Evolutionary conservation across 345 rosid genomes (phyloP).

Genomic region (Cardiospermum halicacabum): DNA sequence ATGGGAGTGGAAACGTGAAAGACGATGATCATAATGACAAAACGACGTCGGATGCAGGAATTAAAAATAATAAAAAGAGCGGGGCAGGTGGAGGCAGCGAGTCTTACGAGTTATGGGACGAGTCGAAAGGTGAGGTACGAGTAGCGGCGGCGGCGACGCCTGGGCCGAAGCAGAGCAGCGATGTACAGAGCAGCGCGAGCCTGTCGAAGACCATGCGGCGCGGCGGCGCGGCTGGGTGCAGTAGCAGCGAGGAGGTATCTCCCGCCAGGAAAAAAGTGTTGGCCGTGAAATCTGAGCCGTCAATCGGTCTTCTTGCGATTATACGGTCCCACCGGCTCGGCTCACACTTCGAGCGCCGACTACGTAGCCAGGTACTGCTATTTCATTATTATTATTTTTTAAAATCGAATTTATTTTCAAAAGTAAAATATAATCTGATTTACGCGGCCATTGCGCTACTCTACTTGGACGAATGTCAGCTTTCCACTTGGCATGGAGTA

Average conservation of each 20-base stretch:
- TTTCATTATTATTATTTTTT: background rate
- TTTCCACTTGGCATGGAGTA: background rate
- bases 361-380: constrained; percentile 46
- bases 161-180: constrained; percentile 35
- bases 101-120: constrained; percentile 36
- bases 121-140: constrained; percentile 34
- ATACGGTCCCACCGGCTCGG: constrained; percentile 50
- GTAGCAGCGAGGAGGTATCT: constrained; percentile 47
- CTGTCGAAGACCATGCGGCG: constrained; percentile 36
- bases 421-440: background rate
- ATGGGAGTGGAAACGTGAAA: constrained; percentile 12
- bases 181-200: constrained; percentile 47
- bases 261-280: constrained; percentile 36
- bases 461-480: background rate
- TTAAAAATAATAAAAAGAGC: constrained; percentile 4
- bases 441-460: background rate
- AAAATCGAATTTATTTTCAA: constrained; percentile 11
- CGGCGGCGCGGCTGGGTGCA: constrained; percentile 21
- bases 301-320: constrained; percentile 27
- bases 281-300: constrained; percentile 41
- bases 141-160: constrained; percentile 7
- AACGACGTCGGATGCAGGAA: constrained; percentile 8
- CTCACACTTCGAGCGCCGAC: constrained; percentile 47
- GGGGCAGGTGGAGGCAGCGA: constrained; percentile 20
- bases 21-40: background rate